Evolutionary conservation across 2,329 filamentous ascomycete genomes (phyloP).

Genomic region (Rasamsonia emersonii): DNA sequence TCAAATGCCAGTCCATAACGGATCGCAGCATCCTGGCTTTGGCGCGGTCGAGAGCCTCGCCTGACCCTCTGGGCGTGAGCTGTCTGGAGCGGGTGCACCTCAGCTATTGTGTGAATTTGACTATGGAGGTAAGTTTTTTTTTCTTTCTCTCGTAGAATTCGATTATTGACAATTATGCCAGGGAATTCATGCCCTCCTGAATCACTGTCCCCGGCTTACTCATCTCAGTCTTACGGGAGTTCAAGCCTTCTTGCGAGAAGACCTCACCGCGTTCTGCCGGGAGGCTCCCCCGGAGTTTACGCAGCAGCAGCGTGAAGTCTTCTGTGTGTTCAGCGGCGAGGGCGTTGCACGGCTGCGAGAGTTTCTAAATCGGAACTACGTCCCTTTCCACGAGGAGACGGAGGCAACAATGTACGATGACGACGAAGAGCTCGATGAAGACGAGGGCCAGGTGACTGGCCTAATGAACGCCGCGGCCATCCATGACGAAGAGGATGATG

Average conservation of each 20-base stretch:
- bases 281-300: slow-evolving; percentile 87
- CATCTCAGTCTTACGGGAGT: slow-evolving; percentile 93
- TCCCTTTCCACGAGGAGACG: slow-evolving; percentile 20
- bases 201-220: slow-evolving; percentile 83
- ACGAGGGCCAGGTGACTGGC: slow-evolving; percentile 33
- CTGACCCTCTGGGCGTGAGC: slow-evolving; percentile 54
- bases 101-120: slow-evolving; percentile 85
- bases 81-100: slow-evolving; percentile 86
- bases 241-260: slow-evolving; percentile 76
- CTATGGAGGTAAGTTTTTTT: slow-evolving; percentile 57
- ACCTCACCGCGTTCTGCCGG: slow-evolving; percentile 77
- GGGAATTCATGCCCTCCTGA: slow-evolving; percentile 84
- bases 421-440: slow-evolving; percentile 35
- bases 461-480: slow-evolving; percentile 34
- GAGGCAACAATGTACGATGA: slow-evolving; percentile 38
- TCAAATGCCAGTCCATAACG: slow-evolving; percentile 87
- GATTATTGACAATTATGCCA: slow-evolving; percentile 35
- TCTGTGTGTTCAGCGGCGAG: slow-evolving; percentile 91
- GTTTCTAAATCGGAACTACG: slow-evolving; percentile 55
- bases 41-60: slow-evolving; percentile 52
- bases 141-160: slow-evolving; percentile 1
- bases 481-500: slow-evolving; percentile 31
- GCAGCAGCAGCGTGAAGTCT: slow-evolving; percentile 86
- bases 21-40: slow-evolving; percentile 81
- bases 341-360: slow-evolving; percentile 71